These are phyloP conservation scores for Biscutella laevigata DNA, from an alignment of 441 rosid genomes.

Conservation along the genomic window DNA sequence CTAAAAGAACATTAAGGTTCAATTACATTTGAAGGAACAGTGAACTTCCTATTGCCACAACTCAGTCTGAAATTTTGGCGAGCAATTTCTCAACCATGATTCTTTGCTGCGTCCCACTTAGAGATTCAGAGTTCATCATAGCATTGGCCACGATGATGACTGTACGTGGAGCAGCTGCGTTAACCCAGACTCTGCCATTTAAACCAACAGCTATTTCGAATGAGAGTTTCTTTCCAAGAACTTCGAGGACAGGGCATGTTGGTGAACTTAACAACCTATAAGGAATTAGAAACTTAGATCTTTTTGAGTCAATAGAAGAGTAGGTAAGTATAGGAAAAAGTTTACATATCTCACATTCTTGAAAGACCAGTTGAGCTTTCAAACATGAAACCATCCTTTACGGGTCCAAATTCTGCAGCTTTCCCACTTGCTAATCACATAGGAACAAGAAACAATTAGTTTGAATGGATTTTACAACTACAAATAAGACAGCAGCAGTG, in stretches of 20 bases:
- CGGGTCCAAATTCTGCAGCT: constrained; percentile 72
- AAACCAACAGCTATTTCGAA: constrained; percentile 81
- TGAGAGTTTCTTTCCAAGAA: constrained; percentile 74
- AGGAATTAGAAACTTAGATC: neutral
- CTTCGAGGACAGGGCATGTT: constrained; percentile 77
- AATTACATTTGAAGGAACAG: constrained; percentile 4
- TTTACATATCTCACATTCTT: constrained; percentile 46
- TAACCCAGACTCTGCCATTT: constrained; percentile 85
- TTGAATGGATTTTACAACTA: neutral
- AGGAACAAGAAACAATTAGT: constrained; percentile 7
- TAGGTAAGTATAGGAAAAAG: neutral
- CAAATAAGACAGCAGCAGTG: neutral
- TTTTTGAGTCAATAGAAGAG: neutral
- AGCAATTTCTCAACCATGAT: constrained; percentile 73
- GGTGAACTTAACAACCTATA: constrained; percentile 73
- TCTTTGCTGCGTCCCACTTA: constrained; percentile 63
- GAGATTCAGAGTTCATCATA: constrained; percentile 62
- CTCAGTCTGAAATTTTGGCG: constrained; percentile 19
- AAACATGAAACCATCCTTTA: constrained; percentile 77
- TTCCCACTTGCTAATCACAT: constrained; percentile 59
- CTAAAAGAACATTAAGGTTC: neutral
- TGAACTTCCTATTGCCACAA: too few species aligned
- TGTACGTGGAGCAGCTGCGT: constrained; percentile 51
- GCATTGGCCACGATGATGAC: constrained; percentile 60
- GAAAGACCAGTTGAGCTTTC: constrained; percentile 82